phyloP scores from a whole-genome alignment of 2,329 filamentous ascomycete species.

The Metarhizium guizhouense region DNA sequence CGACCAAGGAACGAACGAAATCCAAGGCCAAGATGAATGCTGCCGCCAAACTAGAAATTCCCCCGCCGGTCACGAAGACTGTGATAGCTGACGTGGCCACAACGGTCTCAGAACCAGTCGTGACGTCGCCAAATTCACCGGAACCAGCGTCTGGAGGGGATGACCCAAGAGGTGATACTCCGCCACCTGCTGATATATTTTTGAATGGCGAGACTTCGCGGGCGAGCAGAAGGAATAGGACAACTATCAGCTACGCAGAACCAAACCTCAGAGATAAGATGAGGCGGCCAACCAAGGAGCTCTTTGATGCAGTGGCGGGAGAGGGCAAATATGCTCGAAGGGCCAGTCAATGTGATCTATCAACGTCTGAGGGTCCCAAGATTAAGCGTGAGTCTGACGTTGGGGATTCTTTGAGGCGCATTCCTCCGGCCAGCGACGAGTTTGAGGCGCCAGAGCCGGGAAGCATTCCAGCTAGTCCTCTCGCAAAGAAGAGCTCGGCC shows the following conservation, averaged over 20 bases:
- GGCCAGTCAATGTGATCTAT: slow-evolving; percentile 26
- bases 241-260: slow-evolving; percentile 71
- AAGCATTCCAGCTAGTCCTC: slow-evolving; percentile 27
- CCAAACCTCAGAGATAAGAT: slow-evolving; percentile 77
- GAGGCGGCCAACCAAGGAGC: slow-evolving; percentile 67
- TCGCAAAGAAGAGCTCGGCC: slow-evolving; percentile 29
- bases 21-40: slow-evolving; percentile 17
- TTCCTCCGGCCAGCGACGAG: slow-evolving; percentile 9
- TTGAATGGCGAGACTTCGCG: slow-evolving; percentile 49
- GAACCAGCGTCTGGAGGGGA: slow-evolving; percentile 29
- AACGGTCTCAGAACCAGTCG: slow-evolving; percentile 28
- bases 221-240: slow-evolving; percentile 56
- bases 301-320: slow-evolving; percentile 65
- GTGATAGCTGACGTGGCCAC: slow-evolving; percentile 13
- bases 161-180: slow-evolving; percentile 40
- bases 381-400: slow-evolving; percentile 25
- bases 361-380: slow-evolving; percentile 15
- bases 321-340: slow-evolving; percentile 44
- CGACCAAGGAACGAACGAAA: slow-evolving; percentile 16
- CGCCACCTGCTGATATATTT: slow-evolving; percentile 50
- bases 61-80: slow-evolving; percentile 9
- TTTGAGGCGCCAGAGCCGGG: slow-evolving; percentile 10
- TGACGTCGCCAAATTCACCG: slow-evolving; percentile 40
- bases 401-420: slow-evolving; percentile 22
- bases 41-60: slow-evolving; percentile 12